phyloP scores from a whole-genome alignment of 768 basidiomycete species.

The Candolleomyces efflorescens region DNA sequence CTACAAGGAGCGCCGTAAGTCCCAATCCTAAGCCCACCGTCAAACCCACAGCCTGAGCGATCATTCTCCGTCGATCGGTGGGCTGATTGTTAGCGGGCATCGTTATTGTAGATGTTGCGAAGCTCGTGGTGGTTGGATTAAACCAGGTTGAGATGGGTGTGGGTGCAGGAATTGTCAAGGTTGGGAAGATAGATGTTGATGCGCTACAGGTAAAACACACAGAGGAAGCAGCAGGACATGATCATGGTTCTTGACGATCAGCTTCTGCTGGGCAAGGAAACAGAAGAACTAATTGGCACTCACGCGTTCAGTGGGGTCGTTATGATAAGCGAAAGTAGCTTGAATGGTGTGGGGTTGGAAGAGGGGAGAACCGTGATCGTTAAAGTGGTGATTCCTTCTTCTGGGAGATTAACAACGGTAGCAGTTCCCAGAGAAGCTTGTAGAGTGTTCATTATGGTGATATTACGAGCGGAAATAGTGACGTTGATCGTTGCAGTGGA shows the following conservation, averaged over 20 bases:
- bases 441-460: constrained; percentile 6
- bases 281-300: neutral
- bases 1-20: constrained; percentile 20
- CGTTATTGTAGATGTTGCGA: constrained; percentile 7
- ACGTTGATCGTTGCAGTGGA: constrained; percentile 6
- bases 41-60: constrained; percentile 30
- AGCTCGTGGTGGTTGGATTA: constrained; percentile 13
- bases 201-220: constrained; percentile 9
- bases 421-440: constrained; percentile 3
- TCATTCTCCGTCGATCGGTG: constrained; percentile 14
- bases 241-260: neutral
- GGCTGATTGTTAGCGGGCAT: neutral
- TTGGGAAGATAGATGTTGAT: constrained; percentile 31
- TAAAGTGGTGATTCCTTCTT: constrained; percentile 4
- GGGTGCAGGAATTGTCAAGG: constrained; percentile 30
- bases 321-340: constrained; percentile 6
- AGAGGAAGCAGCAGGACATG: neutral
- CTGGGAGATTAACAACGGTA: constrained; percentile 6
- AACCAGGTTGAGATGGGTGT: constrained; percentile 29
- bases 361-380: constrained; percentile 7
- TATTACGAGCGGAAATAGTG: constrained; percentile 5
- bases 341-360: constrained; percentile 1
- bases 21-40: constrained; percentile 32
- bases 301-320: constrained; percentile 7
- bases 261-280: neutral